Evolutionary conservation across 352 stramenopile genomes (phyloP), one percentile per base, ranked within the genome.

Genomic region (Pythium vanterpoolii): DNA sequence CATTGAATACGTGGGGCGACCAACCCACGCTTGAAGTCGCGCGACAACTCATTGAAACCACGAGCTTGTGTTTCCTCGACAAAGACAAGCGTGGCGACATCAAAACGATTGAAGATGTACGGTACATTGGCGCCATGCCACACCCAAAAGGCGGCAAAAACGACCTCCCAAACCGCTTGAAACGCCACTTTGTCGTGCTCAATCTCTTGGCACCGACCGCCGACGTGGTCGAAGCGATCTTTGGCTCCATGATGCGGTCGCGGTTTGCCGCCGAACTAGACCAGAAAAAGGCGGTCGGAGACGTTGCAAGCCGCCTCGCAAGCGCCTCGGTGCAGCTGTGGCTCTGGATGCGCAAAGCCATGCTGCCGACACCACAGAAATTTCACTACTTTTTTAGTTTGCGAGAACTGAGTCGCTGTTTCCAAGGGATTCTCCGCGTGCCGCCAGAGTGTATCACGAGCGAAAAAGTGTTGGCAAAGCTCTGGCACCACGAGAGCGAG

Each of bases 101-200:
- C 33, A 93, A 91, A 55, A 61, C 72, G 9, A 82, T 91, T 40
- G 81, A 92, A 39, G 82, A 88, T 10, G 48, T 93, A 23, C 70
- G 66, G 5, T 90, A 87, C 51, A 30, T 95, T 1, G 81, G 76
- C 4, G 77, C 79, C 3, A 90, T 90, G 82, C 64, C 64, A 0
- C 77, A 89, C 7, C 76, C 80, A 0, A 72, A 63, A 18, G 74
- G 72, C 1, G 84, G 80, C 1, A 89, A 81, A 45, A 90, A 96
- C 55, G 87, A 97, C 57, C 87, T 96, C 23, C 89, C 90, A 26
- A 93, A 92, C 63, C 74, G 90, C 1, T 73, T 97, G 19, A 97
- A 96, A 59, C 74, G 89, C 1, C 89, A 96, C 54, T 97, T 97
- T 68, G 86, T 96, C 52, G 71, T 92, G 13, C 72, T 96, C 18